Percentiles rank a stretch among this genome's conserved stretches.
Conservation (phyloP, 306 rosid species). For the Carpinus fangiana region DNA sequence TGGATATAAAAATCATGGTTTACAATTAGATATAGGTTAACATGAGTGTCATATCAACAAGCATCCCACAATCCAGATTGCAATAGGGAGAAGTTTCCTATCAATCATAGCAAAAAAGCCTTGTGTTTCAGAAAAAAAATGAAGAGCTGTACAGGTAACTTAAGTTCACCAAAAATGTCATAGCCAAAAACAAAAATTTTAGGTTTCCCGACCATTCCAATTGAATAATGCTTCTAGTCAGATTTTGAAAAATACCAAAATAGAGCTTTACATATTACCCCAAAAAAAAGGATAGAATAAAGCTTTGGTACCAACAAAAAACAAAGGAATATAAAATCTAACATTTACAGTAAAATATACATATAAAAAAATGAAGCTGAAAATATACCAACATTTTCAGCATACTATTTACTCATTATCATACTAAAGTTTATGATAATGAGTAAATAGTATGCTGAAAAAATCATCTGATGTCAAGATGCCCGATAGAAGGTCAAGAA, state of each 20-base stretch:
- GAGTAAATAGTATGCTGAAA: neutral
- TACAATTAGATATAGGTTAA: neutral
- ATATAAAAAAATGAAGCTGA: neutral
- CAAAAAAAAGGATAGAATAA: neutral
- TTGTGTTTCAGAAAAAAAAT: neutral
- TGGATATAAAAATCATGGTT: neutral
- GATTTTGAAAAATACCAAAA: neutral
- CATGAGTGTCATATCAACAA: neutral
- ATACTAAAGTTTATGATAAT: neutral
- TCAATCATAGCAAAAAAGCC: neutral
- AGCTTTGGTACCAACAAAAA: neutral
- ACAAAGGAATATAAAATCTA: neutral
- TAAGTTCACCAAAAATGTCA: neutral
- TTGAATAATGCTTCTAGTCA: neutral
- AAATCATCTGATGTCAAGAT: neutral
- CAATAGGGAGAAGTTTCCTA: neutral
- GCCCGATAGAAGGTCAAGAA: neutral
- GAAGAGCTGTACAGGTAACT: neutral
- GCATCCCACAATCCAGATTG: neutral
- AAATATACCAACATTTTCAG: no score
- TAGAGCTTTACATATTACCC: neutral
- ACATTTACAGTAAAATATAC: neutral
- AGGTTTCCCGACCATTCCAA: neutral
- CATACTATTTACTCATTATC: no score
- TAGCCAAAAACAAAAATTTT: neutral